Base-by-base conservation (phyloP, 1,284 basidiomycete genomes). In the Cutaneotrichosporon sp. region DNA sequence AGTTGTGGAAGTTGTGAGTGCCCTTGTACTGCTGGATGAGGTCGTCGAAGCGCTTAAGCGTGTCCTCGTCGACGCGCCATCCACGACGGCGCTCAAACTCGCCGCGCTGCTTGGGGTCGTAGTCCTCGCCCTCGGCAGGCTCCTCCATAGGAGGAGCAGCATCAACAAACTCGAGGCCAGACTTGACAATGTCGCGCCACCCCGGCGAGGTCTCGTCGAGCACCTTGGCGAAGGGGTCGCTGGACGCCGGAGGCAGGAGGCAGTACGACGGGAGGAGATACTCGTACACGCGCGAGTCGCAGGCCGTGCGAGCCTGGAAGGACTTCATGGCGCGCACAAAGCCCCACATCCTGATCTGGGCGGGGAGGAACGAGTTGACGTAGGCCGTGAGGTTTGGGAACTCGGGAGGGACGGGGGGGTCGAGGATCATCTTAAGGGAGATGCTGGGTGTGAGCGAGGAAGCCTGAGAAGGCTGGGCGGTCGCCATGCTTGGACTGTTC, bases 191-290 rank as follows among this genome's bases (percentile, higher is more conserved):
- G 2, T 76, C 74, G 62, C 75, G 68, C 78, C 79, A 79, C 7
- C 74, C 77, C 16, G 76, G 75, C 18, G 73, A 74, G 18, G 69
- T 71, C 52, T 68, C 63, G 56, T 79, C 77, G 51, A 89, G 79
- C 46, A 80, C 79, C 57, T 84, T 83, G 67, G 85, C 82, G 42
- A 92, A 83, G 5, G 85, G 84, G 55, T 88, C 88, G 22, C 83
- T 85, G 1, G 92, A 90, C 74, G 90, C 90, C 2, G 97, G 94
- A 2, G 96, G 95, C 21, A 99, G 85, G 65, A 99, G 87, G 56
- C 96, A 86, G 80, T 98, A 97, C 1, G 92, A 90, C 0, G 97
- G 97, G 70, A 99, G 89, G 80, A 92, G 91, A 80, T 99, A 99
- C 56, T 96, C 96, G 82, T 99, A 99, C 81, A 92, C 91, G 65